Base-by-base conservation (phyloP, 768 basidiomycete species). In the Suillus placidus region DNA sequence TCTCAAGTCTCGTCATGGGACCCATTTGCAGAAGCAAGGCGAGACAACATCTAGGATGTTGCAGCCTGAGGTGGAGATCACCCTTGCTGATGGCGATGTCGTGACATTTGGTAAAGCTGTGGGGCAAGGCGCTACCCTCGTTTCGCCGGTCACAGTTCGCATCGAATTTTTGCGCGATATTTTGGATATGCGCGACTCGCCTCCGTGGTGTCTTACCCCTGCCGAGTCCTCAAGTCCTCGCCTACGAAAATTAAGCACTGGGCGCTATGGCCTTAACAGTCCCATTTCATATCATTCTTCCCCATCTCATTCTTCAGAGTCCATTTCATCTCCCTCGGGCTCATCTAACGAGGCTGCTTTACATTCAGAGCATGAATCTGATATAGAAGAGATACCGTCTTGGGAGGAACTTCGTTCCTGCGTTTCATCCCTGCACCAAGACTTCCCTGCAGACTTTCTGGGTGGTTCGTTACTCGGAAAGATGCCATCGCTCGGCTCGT, bases 21-120 rank as follows among this genome's bases (percentile, higher is more conserved):
- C 91, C 0, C 85, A 90, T 68, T 73, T 93, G 62, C 80, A 83
- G 66, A 85, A 84, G 68, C 75, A 80, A 43, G 84, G 81, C 38
- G 88, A 90, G 58, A 66, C 77, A 1, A 69, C 80, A 12, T 80
- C 86, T 1, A 85, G 73, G 71, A 79, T 73, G 66, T 78, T 93
- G 26, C 77, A 79, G 54, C 80, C 88, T 16, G 87, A 89, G 69
- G 79, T 82, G 8, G 84, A 88, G 35, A 84, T 82, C 38, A 72
- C 80, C 45, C 85, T 94, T 56, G 71, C 80, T 49, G 86, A 92
- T 71, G 90, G 90, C 66, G 92, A 93, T 72, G 74, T 85, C 38
- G 70, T 94, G 65, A 93, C 90, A 2, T 91, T 94, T 71, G 92
- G 92, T 69, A 93, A 93, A 77, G 79, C 83, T 6, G 92, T 94